Evolutionary conservation across 1,139 yeast genomes (phyloP).

Genomic region (Saccharomyces uvarum): DNA sequence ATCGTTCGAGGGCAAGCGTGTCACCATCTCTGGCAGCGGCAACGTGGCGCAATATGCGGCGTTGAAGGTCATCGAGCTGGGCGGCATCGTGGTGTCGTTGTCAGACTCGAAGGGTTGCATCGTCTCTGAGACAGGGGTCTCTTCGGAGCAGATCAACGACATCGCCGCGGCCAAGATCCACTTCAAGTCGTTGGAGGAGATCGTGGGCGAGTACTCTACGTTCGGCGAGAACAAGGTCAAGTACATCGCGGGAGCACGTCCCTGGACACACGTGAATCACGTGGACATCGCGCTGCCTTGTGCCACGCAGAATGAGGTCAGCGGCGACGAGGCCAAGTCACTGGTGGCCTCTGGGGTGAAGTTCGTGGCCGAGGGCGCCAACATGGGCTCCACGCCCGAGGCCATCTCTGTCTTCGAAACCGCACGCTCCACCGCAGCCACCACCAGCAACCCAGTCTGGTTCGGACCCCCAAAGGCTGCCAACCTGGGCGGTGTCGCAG

Average conservation of each 20-base stretch:
- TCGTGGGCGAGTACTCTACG: conserved; percentile 51
- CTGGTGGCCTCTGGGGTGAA: conserved; percentile 85
- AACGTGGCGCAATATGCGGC: conserved; percentile 99
- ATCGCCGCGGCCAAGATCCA: conserved; percentile 75
- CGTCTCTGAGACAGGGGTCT: conserved; percentile 69
- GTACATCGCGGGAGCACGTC: conserved; percentile 89
- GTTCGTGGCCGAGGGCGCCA: conserved; percentile 96
- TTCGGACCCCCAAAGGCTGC: conserved; percentile 99
- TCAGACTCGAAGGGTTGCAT: conserved; percentile 92
- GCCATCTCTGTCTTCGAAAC: conserved; percentile 92
- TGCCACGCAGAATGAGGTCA: conserved; percentile 96
- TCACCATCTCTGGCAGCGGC: conserved; percentile 95
- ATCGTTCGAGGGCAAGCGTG: conserved; percentile 83
- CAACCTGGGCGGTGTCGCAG: conserved; percentile 99
- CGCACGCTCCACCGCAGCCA: conserved; percentile 50
- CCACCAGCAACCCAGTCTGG: conserved; percentile 59
- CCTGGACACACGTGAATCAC: conserved; percentile 88
- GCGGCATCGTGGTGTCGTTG: conserved; percentile 86
- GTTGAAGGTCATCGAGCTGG: conserved; percentile 90
- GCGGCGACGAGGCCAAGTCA: conserved; percentile 93
- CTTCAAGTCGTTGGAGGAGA: conserved; percentile 69
- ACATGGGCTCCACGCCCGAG: conserved; percentile 97
- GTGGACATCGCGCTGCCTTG: conserved; percentile 95
- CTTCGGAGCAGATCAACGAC: conserved; percentile 66
- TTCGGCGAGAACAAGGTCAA: conserved; percentile 54